Evolutionary conservation across 1,284 basidiomycete species (phyloP), one percentile per base, ranked within the genome.

Genomic region (Kwoniella shivajii): DNA sequence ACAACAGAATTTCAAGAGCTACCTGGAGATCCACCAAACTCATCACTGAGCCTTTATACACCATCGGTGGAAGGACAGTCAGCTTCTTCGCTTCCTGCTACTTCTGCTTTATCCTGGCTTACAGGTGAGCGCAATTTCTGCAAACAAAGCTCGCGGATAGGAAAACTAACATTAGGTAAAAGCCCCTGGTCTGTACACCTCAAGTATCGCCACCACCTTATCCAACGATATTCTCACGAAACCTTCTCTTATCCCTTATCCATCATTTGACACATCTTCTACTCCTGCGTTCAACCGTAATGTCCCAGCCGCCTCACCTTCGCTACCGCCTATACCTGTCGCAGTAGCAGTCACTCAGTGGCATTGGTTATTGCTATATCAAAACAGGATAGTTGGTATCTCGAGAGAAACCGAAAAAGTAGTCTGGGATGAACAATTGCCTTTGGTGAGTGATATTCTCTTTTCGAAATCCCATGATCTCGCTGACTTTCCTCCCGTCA

Each of bases 301-400:
- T 6, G 53, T 59, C 3, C 26, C 55, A 14, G 50, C 59, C 2
- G 37, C 44, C 16, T 24, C 53, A 11, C 46, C 58, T 7, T 64
- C 75, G 5, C 66, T 82, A 10, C 89, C 90, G 1, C 70, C 66
- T 7, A 60, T 69, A 37, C 74, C 74, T 1, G 57, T 87, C 9
- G 90, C 90, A 3, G 86, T 96, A 67, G 84, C 87, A 14, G 79
- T 96, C 56, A 96, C 93, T 0, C 89, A 95, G 72, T 96, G 92
- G 74, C 95, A 99, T 71, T 91, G 93, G 72, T 80, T 99, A 22
- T 77, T 98, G 13, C 81, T 99, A 1, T 97, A 93, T 76, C 80
- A 81, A 33, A 88, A 95, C 71, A 82, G 87, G 33, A 83, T 98
- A 6, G 81, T 87, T 22, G 92, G 86, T 4, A 82, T 97, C 36